phyloP scores from a whole-genome alignment of 106 monocot genomes.

The Phalaenopsis equestris region DNA sequence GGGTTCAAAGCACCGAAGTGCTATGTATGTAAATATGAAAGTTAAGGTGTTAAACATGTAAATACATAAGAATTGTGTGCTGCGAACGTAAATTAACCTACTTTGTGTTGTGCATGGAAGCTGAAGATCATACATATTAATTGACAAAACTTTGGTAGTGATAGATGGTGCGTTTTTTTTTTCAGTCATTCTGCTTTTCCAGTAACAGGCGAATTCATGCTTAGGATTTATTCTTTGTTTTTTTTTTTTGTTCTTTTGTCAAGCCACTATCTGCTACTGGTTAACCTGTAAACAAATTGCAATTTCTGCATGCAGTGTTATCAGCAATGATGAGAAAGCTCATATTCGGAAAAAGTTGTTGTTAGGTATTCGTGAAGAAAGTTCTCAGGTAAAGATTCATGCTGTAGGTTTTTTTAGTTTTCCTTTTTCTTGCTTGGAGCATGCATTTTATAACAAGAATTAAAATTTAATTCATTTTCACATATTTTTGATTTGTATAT shows the following conservation, averaged over 20 bases:
- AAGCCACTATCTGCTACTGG: neutral
- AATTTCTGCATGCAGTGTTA: conserved; percentile 41
- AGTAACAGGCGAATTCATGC: neutral
- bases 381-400: conserved; percentile 47
- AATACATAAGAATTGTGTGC: no score
- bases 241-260: neutral
- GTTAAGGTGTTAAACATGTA: no score
- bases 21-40: no score
- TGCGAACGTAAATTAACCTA: neutral
- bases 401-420: neutral
- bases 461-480: neutral
- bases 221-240: neutral
- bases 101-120: neutral
- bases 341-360: conserved; percentile 78
- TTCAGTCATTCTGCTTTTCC: neutral
- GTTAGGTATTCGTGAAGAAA: conserved; percentile 76
- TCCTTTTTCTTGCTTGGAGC: neutral
- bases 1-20: no score
- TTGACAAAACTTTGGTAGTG: neutral
- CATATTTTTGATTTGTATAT: neutral
- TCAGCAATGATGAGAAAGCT: conserved; percentile 79
- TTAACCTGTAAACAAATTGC: neutral
- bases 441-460: neutral
- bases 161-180: neutral
- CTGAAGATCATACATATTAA: neutral